phyloP scores from a whole-genome alignment of 164 flowering plant species.

The Cinnamomum chago region DNA sequence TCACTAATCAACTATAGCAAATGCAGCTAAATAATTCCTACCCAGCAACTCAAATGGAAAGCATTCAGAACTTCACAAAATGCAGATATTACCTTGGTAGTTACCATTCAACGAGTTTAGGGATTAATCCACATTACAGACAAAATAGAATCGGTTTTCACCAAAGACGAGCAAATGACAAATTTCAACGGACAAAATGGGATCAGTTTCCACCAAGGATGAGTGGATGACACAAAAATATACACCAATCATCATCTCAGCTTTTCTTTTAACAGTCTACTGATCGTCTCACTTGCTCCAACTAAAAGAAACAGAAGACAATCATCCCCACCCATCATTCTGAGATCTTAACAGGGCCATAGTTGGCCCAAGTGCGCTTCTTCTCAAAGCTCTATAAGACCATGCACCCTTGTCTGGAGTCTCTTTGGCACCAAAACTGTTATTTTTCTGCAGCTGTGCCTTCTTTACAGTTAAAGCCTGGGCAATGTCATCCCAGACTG shows the following conservation, averaged over 20 bases:
- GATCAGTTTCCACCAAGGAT: neutral
- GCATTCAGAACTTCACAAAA: too few species aligned
- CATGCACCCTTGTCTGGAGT: constrained; percentile 39
- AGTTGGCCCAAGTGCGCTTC: constrained; percentile 81
- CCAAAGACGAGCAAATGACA: too few species aligned
- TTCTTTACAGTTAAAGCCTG: constrained; percentile 59
- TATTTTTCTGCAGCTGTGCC: constrained; percentile 42
- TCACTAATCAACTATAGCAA: too few species aligned
- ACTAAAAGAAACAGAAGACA: neutral
- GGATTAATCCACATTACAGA: too few species aligned
- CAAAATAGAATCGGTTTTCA: too few species aligned
- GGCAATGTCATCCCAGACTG: constrained; percentile 69
- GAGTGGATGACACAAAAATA: neutral
- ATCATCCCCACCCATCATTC: constrained; percentile 28
- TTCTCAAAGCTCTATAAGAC: constrained; percentile 60
- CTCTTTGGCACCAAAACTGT: constrained; percentile 31
- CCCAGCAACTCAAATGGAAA: too few species aligned
- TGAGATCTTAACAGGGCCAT: constrained; percentile 64
- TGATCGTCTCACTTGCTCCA: neutral
- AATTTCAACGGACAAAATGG: neutral
- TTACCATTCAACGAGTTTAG: too few species aligned
- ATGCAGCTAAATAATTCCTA: too few species aligned
- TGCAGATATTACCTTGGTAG: too few species aligned
- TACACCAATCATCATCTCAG: too few species aligned
- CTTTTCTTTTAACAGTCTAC: neutral